Evolutionary conservation across 169 alveolate species (phyloP), one percentile per base, ranked within the genome.

Genomic region (Theileria sp.): DNA sequence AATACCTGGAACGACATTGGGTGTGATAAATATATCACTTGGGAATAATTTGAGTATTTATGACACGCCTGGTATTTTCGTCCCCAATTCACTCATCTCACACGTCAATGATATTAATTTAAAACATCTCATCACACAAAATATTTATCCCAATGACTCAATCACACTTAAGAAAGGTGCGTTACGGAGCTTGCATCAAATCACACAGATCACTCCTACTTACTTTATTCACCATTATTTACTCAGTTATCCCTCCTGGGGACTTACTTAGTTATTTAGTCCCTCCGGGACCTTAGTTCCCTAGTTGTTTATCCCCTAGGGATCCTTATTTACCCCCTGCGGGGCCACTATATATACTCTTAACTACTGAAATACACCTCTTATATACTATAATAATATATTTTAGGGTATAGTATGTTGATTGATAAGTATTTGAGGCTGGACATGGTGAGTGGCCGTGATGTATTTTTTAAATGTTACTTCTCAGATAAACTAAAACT

Each of bases 61-160:
- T 44, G 94, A 91, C 80, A 91, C 94, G 8, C 94, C 94, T 3
- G 94, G 94, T 21, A 91, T 91, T 17, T 87, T 91, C 32, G 81
- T 91, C 3, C 72, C 80, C 28, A 71, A 86, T 50, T 82, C 94
- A 9, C 23, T 91, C 50, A 82, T 88, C 10, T 87, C 92, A 12
- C 67, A 86, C 51, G 71, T 91, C n/a, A 84, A 86, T 62, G 74
- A 67, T 66, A 72, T 68, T 17, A 89, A 91, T 61, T 25, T 91
- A 25, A 76, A 76, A 66, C 32, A 75, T n/a, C 79, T 81, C 25
- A 79, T 84, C 3, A 84, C 87, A 0, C 23, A 77, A 7, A 32
- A 77, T 8, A 32, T 56, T 3, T 74, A 77, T 19, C 50, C 83
- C 9, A 19, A 26, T 17, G 69, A 51, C 36, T 75, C 86, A 12